Evolutionary conservation across 805 yeast species (phyloP).

Genomic region (Alloascoidea africana): DNA sequence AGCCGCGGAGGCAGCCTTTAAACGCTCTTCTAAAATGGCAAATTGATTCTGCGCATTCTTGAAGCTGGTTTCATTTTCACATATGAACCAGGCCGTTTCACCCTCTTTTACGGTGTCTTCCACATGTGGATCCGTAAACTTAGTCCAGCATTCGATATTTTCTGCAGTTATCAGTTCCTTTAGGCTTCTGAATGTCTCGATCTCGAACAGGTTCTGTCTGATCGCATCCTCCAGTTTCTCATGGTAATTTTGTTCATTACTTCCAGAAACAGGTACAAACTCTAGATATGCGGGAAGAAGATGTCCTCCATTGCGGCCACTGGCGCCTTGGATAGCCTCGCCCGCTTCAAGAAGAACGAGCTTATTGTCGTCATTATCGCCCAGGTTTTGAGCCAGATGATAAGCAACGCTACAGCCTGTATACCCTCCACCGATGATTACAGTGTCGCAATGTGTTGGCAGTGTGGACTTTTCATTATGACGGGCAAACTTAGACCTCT

Average conservation of each 20-base stretch:
- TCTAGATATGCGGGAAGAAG: slow-evolving; percentile 20
- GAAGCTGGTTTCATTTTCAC: slow-evolving; percentile 8
- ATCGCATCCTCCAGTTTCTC: slow-evolving; percentile 17
- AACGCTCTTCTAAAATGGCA: slow-evolving; percentile 8
- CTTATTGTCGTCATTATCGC: slow-evolving; percentile 11
- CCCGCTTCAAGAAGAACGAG: slow-evolving; percentile 26
- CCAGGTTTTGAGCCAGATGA: slow-evolving; percentile 14
- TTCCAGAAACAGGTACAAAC: slow-evolving; percentile 2
- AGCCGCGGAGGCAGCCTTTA: slow-evolving; percentile 9
- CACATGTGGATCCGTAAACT: slow-evolving; percentile 20
- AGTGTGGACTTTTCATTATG: slow-evolving; percentile 7
- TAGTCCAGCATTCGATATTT: slow-evolving; percentile 23
- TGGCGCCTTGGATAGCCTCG: slow-evolving; percentile 25
- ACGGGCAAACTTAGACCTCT: background rate
- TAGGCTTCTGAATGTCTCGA: slow-evolving; percentile 18
- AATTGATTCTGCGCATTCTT: slow-evolving; percentile 8
- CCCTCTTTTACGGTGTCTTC: slow-evolving; percentile 15
- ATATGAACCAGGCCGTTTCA: slow-evolving; percentile 8
- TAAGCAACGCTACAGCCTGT: slow-evolving; percentile 27
- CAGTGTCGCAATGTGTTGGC: slow-evolving; percentile 22
- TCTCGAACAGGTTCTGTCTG: slow-evolving; percentile 22
- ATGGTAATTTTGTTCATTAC: slow-evolving; percentile 10
- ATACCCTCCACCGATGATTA: slow-evolving; percentile 30
- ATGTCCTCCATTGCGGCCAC: slow-evolving; percentile 36
- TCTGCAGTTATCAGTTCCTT: slow-evolving; percentile 18